Conservation (phyloP, 2,329 filamentous ascomycete genomes). For the Fusarium gaditjirri region DNA sequence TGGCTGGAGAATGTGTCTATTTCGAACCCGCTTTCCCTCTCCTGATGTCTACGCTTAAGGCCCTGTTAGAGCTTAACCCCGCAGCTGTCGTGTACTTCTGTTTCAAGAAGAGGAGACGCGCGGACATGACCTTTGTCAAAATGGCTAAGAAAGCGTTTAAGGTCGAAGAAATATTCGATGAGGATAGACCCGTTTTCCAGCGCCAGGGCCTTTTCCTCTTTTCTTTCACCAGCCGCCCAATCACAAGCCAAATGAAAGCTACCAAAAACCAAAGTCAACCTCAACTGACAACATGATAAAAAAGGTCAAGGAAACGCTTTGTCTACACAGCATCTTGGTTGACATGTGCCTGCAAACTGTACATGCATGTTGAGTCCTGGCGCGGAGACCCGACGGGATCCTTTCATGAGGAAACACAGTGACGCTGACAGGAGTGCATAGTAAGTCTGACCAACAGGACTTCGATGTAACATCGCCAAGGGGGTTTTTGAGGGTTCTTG, state of each 20-base stretch:
- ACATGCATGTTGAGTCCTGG: not conserved
- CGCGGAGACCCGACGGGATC: constrained; percentile 11
- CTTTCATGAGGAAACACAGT: not conserved
- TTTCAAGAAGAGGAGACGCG: constrained; percentile 91
- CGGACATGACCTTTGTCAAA: constrained; percentile 80
- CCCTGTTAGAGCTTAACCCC: constrained; percentile 79
- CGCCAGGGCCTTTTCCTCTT: constrained; percentile 71
- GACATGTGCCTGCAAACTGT: constrained; percentile 18
- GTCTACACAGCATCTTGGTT: constrained; percentile 31
- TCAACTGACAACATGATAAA: constrained; percentile 32
- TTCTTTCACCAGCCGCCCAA: constrained; percentile 59
- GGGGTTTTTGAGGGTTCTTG: constrained; percentile 3
- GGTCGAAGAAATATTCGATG: constrained; percentile 70
- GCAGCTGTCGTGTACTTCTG: constrained; percentile 78
- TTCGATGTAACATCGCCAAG: constrained; percentile 24
- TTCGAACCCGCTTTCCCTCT: constrained; percentile 96
- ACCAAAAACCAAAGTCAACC: constrained; percentile 26
- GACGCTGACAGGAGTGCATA: not conserved
- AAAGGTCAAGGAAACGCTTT: constrained; percentile 30
- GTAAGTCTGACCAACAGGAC: constrained; percentile 25
- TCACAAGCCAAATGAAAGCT: constrained; percentile 42
- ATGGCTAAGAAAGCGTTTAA: constrained; percentile 73
- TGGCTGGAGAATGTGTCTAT: constrained; percentile 98
- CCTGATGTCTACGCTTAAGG: constrained; percentile 79
- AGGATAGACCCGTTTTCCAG: constrained; percentile 67